These are phyloP conservation scores for Striga hermonthica DNA, from an alignment of 305 asterid genomes.

Conservation along the genomic window DNA sequence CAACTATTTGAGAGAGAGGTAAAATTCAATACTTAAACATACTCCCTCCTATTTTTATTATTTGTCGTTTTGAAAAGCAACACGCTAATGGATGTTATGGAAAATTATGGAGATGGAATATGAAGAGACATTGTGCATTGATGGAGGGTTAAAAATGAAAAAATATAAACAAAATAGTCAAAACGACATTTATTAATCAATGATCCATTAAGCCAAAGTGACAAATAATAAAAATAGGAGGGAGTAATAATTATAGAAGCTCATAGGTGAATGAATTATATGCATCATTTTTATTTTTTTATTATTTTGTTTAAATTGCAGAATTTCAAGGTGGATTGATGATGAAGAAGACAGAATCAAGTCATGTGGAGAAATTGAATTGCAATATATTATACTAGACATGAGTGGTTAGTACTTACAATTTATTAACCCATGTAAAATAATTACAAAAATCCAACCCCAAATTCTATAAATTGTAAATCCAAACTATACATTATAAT, in stretches of 20 bases:
- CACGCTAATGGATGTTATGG: no score
- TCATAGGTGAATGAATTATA: not conserved
- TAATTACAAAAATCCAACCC: no score
- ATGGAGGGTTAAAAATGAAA: no score
- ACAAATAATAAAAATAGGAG: no score
- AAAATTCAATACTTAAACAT: not conserved
- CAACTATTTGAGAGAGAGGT: slow-evolving; percentile 91
- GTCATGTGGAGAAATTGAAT: slow-evolving; percentile 44
- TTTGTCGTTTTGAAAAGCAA: no score
- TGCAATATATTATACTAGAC: slow-evolving; percentile 70
- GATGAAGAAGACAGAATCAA: slow-evolving; percentile 79
- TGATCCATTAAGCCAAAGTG: no score
- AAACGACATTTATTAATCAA: no score
- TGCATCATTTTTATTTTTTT: not conserved
- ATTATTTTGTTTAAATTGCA: slow-evolving; percentile 17
- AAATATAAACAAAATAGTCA: no score
- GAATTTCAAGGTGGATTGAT: slow-evolving; percentile 87
- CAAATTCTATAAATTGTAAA: not conserved
- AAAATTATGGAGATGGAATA: no score
- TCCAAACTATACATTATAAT: not conserved
- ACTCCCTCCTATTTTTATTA: no score
- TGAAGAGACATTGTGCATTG: no score
- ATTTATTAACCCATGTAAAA: no score
- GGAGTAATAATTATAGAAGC: not conserved
- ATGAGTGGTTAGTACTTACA: slow-evolving; percentile 60